Evolutionary conservation across 768 basidiomycete genomes (phyloP), one percentile per base, ranked within the genome.

Genomic region (Royoungia palumana): DNA sequence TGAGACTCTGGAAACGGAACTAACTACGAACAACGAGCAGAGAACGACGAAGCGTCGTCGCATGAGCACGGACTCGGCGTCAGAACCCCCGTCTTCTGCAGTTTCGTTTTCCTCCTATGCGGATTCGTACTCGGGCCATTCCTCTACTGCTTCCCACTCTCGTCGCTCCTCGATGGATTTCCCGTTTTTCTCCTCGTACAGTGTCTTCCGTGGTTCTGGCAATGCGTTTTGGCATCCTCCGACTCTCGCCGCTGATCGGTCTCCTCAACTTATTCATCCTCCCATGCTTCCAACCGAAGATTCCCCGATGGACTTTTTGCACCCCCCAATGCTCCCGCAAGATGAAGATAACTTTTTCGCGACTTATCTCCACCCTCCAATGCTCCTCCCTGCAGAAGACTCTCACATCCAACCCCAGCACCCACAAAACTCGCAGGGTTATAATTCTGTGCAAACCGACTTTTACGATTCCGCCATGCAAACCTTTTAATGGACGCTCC

Each of bases 201-300:
- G 74, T n/a, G 73, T 77, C 5, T 67, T 82, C 24, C 71, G 82
- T 14, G 81, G 79, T 6, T 78, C 77, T 6, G 77, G 75, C 0
- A 78, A 68, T 25, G 53, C 83, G 8, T 84, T 86, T 58, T 89
- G 87, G 86, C 88, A 90, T 66, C 86, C 87, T 3, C 83, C 87
- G 10, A 84, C 85, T 77, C 74, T 85, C 56, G 71, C 79, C 5
- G 78, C 80, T 54, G 77, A 77, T 22, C 70, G 75, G 47, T 82
- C 82, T 4, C 79, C 79, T 2, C 73, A 76, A 17, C 63, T 81
- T 35, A 74, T 83, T 53, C 87, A 89, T 51, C 86, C 87, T 9
- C 83, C 84, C 3, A 84, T 87, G 84, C 72, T 84, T 3, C 79
- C 80, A 0, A 48, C 69, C 5, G 81, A 81, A 28, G 84, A 87